These are phyloP conservation scores for Sporormia fimetaria DNA, from an alignment of 495 filamentous ascomycete genomes.

Conservation along the genomic window DNA sequence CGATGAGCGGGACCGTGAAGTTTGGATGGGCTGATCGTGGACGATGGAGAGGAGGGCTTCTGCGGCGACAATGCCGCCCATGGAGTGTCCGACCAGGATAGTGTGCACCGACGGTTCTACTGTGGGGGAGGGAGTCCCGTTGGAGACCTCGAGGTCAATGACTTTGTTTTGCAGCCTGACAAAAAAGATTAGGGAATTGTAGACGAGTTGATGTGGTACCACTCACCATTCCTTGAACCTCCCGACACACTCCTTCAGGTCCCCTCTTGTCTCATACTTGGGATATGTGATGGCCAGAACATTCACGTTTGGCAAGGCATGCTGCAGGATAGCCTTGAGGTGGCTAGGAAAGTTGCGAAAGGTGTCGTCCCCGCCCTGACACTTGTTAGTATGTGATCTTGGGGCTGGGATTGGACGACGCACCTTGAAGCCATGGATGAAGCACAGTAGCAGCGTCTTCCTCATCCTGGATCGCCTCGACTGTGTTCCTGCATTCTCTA, in stretches of 20 bases:
- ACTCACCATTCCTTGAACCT: conserved; percentile 76
- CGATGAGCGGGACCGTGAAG: conserved; percentile 13
- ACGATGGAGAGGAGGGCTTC: conserved; percentile 65
- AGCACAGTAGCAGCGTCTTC: conserved; percentile 81
- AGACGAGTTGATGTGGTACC: not conserved
- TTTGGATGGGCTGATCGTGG: conserved; percentile 52
- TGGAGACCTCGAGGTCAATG: conserved; percentile 84
- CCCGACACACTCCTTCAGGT: conserved; percentile 66
- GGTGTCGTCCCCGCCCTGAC: conserved; percentile 75
- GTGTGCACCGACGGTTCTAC: conserved; percentile 79
- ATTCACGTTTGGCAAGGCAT: conserved; percentile 60
- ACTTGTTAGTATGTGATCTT: not conserved
- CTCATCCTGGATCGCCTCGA: conserved; percentile 47
- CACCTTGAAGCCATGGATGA: conserved; percentile 98
- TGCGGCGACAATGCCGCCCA: conserved; percentile 91
- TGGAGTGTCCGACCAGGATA: conserved; percentile 80
- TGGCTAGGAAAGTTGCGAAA: conserved; percentile 70
- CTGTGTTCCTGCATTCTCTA: conserved; percentile 27
- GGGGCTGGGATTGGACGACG: conserved; percentile 7
- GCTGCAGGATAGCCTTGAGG: conserved; percentile 55
- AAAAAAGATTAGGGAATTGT: not conserved
- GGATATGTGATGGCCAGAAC: conserved; percentile 70
- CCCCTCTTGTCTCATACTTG: conserved; percentile 82
- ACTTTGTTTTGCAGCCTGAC: conserved; percentile 77
- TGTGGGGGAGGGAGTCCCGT: conserved; percentile 72